Conservation (phyloP, 352 stramenopile species). For the Phytopythium chamaehyphon region DNA sequence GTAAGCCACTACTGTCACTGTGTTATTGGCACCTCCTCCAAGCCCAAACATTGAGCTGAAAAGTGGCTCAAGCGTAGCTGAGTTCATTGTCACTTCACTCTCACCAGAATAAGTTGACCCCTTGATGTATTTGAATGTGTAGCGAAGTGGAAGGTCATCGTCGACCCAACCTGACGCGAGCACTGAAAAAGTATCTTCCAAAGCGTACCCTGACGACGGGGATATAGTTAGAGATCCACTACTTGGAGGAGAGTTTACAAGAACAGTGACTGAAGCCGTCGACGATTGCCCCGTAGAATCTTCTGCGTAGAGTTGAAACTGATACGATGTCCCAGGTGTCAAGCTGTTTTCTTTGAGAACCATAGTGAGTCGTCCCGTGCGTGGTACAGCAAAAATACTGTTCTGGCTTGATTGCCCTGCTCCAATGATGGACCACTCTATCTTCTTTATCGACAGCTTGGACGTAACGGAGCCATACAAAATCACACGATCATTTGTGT, state of each 20-base stretch:
- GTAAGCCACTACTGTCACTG: constrained; percentile 60
- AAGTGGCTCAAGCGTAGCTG: constrained; percentile 43
- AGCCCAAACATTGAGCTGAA: constrained; percentile 48
- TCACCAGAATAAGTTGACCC: constrained; percentile 40
- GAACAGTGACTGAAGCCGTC: constrained; percentile 37
- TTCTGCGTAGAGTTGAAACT: constrained; percentile 43
- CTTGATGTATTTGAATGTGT: constrained; percentile 76
- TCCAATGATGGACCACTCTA: constrained; percentile 43
- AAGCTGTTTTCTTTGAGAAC: constrained; percentile 41
- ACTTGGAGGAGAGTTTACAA: constrained; percentile 45
- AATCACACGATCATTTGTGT: constrained; percentile 49
- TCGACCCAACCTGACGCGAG: constrained; percentile 60
- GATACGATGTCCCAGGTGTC: constrained; percentile 35
- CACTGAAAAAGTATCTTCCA: constrained; percentile 52
- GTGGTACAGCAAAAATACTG: constrained; percentile 39
- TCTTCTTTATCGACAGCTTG: constrained; percentile 36
- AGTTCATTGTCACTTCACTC: constrained; percentile 46
- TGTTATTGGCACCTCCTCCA: constrained; percentile 54
- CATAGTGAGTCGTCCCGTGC: constrained; percentile 37
- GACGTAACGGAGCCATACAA: constrained; percentile 43
- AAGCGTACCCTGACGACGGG: constrained; percentile 34
- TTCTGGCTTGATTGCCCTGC: constrained; percentile 16
- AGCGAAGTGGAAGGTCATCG: constrained; percentile 56
- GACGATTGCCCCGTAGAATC: constrained; percentile 36
- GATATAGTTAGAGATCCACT: constrained; percentile 41